These are phyloP conservation scores for Durusdinium trenchii DNA, from an alignment of 73 alveolate genomes.

Conservation along the genomic window DNA sequence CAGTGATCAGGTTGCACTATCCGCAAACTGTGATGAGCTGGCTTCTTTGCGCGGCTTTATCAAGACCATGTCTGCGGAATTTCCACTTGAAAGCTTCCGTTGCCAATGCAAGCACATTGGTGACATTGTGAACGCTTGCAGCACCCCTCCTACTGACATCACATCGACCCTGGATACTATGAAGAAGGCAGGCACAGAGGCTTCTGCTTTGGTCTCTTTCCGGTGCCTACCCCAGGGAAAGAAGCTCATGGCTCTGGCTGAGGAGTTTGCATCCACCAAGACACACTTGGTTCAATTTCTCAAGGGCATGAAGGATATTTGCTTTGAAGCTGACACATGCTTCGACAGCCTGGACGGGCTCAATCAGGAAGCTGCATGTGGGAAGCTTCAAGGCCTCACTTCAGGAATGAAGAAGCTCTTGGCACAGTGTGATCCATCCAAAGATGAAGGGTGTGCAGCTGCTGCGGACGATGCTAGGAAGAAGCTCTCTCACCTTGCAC, in stretches of 20 bases:
- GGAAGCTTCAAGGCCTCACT: neutral
- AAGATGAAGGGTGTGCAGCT: too few relatives aligned
- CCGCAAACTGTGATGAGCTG: too few relatives aligned
- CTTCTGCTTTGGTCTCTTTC: conserved; percentile 4
- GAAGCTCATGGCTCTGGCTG: neutral
- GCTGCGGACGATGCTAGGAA: neutral
- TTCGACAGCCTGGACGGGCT: neutral
- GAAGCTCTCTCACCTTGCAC: neutral
- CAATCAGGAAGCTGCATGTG: neutral
- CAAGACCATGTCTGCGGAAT: too few relatives aligned
- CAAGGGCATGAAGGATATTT: neutral
- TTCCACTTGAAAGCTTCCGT: too few relatives aligned
- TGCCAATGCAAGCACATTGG: too few relatives aligned
- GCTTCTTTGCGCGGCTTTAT: too few relatives aligned
- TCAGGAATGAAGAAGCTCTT: neutral
- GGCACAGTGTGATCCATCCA: neutral
- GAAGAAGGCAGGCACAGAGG: neutral
- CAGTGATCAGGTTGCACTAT: too few relatives aligned
- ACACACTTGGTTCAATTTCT: neutral
- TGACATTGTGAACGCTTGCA: too few relatives aligned
- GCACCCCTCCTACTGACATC: too few relatives aligned
- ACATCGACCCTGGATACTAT: too few relatives aligned
- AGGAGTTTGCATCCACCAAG: neutral
- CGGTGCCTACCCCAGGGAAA: conserved; percentile 1
- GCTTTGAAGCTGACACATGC: neutral